Evolutionary conservation across 2,329 filamentous ascomycete genomes (phyloP).

Genomic region (Leptographium wingfieldii): DNA sequence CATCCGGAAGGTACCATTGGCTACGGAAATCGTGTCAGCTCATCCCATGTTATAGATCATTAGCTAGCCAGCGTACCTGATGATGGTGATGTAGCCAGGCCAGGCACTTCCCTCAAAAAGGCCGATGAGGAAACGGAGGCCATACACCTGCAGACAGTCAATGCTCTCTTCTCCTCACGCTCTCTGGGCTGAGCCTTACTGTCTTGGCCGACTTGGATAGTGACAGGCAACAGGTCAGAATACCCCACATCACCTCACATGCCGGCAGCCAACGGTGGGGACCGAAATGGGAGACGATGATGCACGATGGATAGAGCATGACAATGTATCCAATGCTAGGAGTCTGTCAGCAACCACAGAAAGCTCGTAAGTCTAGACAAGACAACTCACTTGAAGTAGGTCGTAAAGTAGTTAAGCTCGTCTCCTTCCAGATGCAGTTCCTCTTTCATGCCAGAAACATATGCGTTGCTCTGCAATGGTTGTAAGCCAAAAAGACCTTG

Average conservation of each 20-base stretch:
- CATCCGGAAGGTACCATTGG: conserved; percentile 8
- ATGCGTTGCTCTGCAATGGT: conserved; percentile 24
- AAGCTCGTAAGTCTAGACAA: background rate
- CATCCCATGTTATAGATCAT: background rate
- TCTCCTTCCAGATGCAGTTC: conserved; percentile 28
- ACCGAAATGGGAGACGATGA: conserved; percentile 7
- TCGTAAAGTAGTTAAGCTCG: conserved; percentile 27
- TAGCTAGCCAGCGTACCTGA: background rate
- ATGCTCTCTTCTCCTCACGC: too few species aligned
- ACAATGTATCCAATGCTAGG: conserved; percentile 7
- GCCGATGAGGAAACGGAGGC: background rate
- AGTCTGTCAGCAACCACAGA: background rate
- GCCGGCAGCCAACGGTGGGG: conserved; percentile 1
- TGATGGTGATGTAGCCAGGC: conserved; percentile 1
- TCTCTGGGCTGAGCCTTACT: background rate
- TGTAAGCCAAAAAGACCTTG: background rate
- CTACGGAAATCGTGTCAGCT: background rate
- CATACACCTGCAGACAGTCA: background rate
- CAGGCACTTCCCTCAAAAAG: conserved; percentile 1
- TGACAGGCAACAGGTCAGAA: conserved; percentile 6
- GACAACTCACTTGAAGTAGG: conserved; percentile 16
- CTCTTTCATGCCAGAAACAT: conserved; percentile 31
- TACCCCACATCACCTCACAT: conserved; percentile 4
- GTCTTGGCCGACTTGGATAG: background rate
- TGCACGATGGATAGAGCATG: conserved; percentile 8